Percentiles rank a stretch among this genome's conserved stretches.
phyloP scores from a whole-genome alignment of 164 flowering plant species.

The Vitis amurensis region DNA sequence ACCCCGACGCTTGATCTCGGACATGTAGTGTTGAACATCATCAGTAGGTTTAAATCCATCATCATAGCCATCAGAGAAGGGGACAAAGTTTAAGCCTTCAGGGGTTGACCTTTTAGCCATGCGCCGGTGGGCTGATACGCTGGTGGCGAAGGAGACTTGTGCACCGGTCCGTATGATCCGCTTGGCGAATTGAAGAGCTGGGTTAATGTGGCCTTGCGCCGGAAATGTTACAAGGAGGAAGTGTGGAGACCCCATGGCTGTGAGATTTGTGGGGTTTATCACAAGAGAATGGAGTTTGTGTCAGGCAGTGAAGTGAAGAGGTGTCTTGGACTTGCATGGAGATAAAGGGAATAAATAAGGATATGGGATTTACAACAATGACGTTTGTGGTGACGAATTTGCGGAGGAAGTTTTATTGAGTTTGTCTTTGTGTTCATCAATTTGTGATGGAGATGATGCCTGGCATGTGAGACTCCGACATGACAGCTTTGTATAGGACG shows the following conservation, averaged over 20 bases:
- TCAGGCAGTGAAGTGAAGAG: not conserved
- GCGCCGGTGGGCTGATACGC: slow-evolving; percentile 26
- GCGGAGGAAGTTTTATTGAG: no score
- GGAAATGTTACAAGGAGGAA: slow-evolving; percentile 42
- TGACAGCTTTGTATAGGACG: no score
- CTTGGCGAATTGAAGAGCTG: slow-evolving; percentile 49
- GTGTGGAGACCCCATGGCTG: slow-evolving; percentile 19
- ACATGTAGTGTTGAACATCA: slow-evolving; percentile 10
- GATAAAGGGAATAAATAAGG: not conserved
- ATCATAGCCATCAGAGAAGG: slow-evolving; percentile 56
- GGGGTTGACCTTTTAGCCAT: slow-evolving; percentile 16
- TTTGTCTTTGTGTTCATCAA: no score
- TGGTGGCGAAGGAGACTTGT: slow-evolving; percentile 44
- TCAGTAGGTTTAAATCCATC: slow-evolving; percentile 25
- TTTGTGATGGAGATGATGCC: no score
- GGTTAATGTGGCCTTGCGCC: slow-evolving; percentile 55
- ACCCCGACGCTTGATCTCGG: slow-evolving; percentile 27
- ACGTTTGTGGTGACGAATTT: slow-evolving; percentile 10
- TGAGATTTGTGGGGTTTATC: no score
- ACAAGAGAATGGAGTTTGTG: no score
- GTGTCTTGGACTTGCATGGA: not conserved
- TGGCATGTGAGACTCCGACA: no score
- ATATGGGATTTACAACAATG: not conserved
- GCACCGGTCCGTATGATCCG: slow-evolving; percentile 35
- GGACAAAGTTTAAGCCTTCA: slow-evolving; percentile 26